Base-by-base conservation (phyloP, 768 basidiomycete genomes). In the Mycena haematopus region DNA sequence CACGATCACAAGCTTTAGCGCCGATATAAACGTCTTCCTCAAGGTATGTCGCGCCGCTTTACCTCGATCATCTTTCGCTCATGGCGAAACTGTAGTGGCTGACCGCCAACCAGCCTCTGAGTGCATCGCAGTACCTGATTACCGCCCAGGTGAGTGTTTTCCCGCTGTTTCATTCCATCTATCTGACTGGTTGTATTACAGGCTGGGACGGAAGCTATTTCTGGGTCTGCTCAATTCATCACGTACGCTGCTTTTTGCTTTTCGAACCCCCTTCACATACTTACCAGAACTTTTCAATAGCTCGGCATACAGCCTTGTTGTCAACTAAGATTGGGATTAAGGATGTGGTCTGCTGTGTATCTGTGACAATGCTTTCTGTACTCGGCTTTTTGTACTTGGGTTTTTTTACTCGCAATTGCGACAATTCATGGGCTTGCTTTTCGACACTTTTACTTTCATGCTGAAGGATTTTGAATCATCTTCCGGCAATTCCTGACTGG, bases 181-280 rank as follows among this genome's bases (percentile, higher is more conserved):
- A 31, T 4, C 29, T 31, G 9, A 31, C 29, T 9, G n/a, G n/a
- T n/a, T 31, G 9, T 31, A 31, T 31, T 31, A 31, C 29, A 68
- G 87, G 79, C 8, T n/a, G 89, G 89, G 7, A 85, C 84, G 0
- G 89, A 90, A 71, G 83, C 84, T 17, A 88, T 84, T 0, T 78
- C 78, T 13, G 87, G 87, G n/a, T 76, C 77, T 29, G 86, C 83
- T 11, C 81, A 77, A 0, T 73, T 89, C 9, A 80, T 77, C 0
- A 84, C 83, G 87, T 88, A 67, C 69, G 84, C 21, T 47, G 25
- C 35, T 42, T 24, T 17, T 7, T 22, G 51, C 15, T 10, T 25
- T 29, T n/a, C n/a, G n/a, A n/a, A 29, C 45, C 15, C 7, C 15
- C 31, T 14, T 56, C 27, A 62, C n/a, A 31, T n/a, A 24, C 17